A percentile compares a stretch with the other conserved stretches of the same genome.
These are phyloP conservation scores for Thinopyrum obtusiflorum DNA, from an alignment of 202 grass and related monocot genomes.

Conservation along the genomic window DNA sequence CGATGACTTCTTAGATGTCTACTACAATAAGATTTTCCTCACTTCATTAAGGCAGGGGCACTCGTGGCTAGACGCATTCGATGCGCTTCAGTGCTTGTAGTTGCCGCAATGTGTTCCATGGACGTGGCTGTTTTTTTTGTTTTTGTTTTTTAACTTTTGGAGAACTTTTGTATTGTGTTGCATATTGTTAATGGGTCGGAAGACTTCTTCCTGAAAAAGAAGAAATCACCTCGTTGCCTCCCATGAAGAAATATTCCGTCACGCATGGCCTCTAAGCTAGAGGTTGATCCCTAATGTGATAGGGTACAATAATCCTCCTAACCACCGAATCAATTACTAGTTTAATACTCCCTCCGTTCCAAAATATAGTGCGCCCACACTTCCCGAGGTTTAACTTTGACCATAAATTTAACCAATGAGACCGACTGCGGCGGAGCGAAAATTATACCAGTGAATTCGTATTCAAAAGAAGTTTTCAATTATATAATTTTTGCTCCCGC, in stretches of 20 bases:
- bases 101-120: neutral
- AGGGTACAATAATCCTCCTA: neutral
- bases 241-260: neutral
- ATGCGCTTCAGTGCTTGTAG: neutral
- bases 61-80: neutral
- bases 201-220: neutral
- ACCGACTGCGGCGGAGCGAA: too few species aligned
- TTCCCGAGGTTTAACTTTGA: too few species aligned
- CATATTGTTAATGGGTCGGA: neutral
- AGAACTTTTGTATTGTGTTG: neutral
- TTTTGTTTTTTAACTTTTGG: neutral
- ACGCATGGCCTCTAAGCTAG: neutral
- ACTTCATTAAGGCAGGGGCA: neutral
- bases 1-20: neutral
- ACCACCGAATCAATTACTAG: neutral
- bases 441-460: too few species aligned
- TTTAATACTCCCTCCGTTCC: too few species aligned
- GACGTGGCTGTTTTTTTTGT: neutral
- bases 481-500: too few species aligned
- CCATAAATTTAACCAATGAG: too few species aligned
- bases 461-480: too few species aligned
- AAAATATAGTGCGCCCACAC: too few species aligned
- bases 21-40: neutral
- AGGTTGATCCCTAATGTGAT: neutral
- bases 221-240: neutral